These are phyloP conservation scores for Phoenix roebelenii DNA, from an alignment of 176 grass and related monocot genomes.

Conservation along the genomic window DNA sequence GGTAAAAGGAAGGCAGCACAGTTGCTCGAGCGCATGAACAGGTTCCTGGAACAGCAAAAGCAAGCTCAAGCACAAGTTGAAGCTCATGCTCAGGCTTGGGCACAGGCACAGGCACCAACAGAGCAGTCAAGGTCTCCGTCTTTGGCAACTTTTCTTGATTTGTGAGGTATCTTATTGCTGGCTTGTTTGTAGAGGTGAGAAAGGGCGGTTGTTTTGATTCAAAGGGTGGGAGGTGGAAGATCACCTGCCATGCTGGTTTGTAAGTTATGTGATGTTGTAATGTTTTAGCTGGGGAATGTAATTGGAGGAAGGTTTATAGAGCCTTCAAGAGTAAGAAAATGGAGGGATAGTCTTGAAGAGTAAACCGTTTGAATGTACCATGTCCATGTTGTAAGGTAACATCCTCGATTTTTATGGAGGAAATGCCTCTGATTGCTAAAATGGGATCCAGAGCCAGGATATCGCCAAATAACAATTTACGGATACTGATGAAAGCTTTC, in stretches of 20 bases:
- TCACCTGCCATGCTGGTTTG: conserved; percentile 1
- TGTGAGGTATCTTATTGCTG: not conserved
- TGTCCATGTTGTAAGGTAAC: too few species aligned
- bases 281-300: not conserved
- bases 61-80: conserved; percentile 7
- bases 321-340: too few species aligned
- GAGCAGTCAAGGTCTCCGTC: not conserved
- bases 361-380: too few species aligned
- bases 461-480: too few species aligned
- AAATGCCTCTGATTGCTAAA: too few species aligned
- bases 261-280: not conserved
- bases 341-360: too few species aligned
- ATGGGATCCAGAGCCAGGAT: too few species aligned
- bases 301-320: too few species aligned
- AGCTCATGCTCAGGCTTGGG: not conserved
- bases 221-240: conserved; percentile 10
- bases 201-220: not conserved
- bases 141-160: not conserved
- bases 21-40: conserved; percentile 8
- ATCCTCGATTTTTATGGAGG: too few species aligned
- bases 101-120: not conserved
- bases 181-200: not conserved
- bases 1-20: conserved; percentile 14
- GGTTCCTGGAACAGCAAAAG: conserved; percentile 13
- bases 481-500: too few species aligned